These are phyloP conservation scores for Podaxis pistillaris DNA, from an alignment of 768 basidiomycete genomes.

Conservation along the genomic window DNA sequence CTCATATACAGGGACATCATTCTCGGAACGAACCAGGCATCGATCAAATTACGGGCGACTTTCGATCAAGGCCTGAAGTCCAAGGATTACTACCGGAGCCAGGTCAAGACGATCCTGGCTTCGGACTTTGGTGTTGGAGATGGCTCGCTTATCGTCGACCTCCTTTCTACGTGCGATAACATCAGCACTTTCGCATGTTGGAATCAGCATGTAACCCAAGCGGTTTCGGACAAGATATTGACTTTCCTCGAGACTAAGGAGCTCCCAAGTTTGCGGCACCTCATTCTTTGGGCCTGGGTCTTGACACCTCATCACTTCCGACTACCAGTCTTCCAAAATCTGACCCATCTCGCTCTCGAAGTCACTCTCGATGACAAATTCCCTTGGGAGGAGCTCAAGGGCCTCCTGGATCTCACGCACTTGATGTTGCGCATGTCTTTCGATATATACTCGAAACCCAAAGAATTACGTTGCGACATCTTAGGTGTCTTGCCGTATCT, in stretches of 20 bases:
- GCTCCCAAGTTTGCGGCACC: background rate
- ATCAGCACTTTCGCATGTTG: background rate
- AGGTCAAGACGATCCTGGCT: background rate
- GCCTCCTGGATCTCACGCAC: background rate
- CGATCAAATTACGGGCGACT: background rate
- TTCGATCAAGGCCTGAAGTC: background rate
- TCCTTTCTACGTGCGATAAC: background rate
- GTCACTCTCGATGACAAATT: background rate
- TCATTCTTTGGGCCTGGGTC: background rate
- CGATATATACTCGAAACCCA: background rate
- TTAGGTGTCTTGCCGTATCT: background rate
- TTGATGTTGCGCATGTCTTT: background rate
- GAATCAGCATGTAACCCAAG: background rate
- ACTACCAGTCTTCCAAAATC: background rate
- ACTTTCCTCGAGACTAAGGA: background rate
- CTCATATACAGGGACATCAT: background rate
- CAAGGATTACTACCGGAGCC: background rate
- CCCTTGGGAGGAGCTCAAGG: background rate
- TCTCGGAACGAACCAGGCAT: background rate
- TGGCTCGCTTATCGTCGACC: background rate
- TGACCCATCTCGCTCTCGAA: background rate
- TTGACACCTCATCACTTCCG: background rate
- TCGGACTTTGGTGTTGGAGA: background rate
- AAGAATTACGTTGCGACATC: background rate
- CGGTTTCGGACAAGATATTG: background rate